Evolutionary conservation across 2,329 filamentous ascomycete species (phyloP).

Genomic region (Colletotrichum phormii): DNA sequence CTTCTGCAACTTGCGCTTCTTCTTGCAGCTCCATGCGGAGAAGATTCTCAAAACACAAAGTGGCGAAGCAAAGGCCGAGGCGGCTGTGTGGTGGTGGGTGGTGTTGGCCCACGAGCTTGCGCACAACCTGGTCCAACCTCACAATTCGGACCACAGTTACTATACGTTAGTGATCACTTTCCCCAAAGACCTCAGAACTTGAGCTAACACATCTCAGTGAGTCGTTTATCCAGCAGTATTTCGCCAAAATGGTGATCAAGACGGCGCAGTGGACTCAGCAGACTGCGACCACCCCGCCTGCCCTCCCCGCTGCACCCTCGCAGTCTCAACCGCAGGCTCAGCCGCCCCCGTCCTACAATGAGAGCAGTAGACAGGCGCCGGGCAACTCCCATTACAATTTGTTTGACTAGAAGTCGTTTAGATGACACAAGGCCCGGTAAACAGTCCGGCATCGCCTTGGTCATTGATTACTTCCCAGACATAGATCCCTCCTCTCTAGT

Average conservation of each 20-base stretch:
- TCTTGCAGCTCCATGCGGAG: slow-evolving; percentile 78
- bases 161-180: slow-evolving; percentile 70
- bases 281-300: slow-evolving; percentile 1
- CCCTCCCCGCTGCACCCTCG: slow-evolving; percentile 20
- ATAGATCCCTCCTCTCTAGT: not conserved
- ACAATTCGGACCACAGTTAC: slow-evolving; percentile 84
- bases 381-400: slow-evolving; percentile 26
- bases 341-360: slow-evolving; percentile 31
- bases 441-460: not conserved
- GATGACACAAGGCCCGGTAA: not conserved
- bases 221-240: slow-evolving; percentile 83
- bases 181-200: not conserved
- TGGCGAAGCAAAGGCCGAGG: slow-evolving; percentile 68
- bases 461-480: not conserved
- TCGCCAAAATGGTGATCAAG: slow-evolving; percentile 74
- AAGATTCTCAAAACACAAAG: slow-evolving; percentile 51
- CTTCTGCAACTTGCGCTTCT: slow-evolving; percentile 95
- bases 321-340: slow-evolving; percentile 10
- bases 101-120: slow-evolving; percentile 96
- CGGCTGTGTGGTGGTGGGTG: slow-evolving; percentile 90
- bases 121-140: slow-evolving; percentile 86
- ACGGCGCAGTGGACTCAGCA: slow-evolving; percentile 52
- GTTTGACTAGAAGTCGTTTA: slow-evolving; percentile 33
- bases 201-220: slow-evolving; percentile 60
- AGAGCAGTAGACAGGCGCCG: slow-evolving; percentile 31